Evolutionary conservation across 23 red algal genomes (phyloP), one percentile per base, ranked within the genome.

Genomic region (Rhodosorus marinus): DNA sequence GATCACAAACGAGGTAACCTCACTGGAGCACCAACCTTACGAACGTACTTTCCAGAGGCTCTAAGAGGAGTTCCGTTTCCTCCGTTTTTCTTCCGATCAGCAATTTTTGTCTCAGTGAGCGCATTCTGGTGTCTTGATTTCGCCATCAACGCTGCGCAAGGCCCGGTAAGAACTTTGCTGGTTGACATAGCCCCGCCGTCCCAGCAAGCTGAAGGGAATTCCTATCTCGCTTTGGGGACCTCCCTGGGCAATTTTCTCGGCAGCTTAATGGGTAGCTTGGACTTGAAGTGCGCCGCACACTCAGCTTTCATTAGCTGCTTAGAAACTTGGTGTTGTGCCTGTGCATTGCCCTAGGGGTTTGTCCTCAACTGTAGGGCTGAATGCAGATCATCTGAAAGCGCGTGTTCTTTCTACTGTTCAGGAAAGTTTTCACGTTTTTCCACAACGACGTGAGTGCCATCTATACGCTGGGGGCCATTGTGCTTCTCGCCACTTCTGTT

Each of bases 121-220:
- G 66, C 78, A 3, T 98, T 98, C 54, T 98, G 75, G 43, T 49
- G 51, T 28, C 53, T 98, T 6, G 90, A 98, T 54, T 98, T 98
- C 51, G 73, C 78, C 3, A 64, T 98, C 7, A 78, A 98, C 42
- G 79, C 74, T 21, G 62, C 81, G 20, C 90, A 98, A 51, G 90
- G 56, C 21, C 78, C 90, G 2, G 25, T 85, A 36, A 60, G 90
- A 27, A 80, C 90, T 11, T 55, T 98, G 1, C 65, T 98, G 6
- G 76, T 49, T 20, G 90, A 98, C 54, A 55, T 80, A 19, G 66
- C 69, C n/a, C 57, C 72, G 7, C 22, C 27, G 19, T 40, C 47
- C 1, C 58, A 74, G 46, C 90, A 71, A 35, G 52, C 78, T 2
- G 22, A 56, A 2, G 90, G 78, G n/a, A 98, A 98, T 50, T 60